Evolutionary conservation across 179 eudicot species (phyloP), one percentile per base, ranked within the genome.

Genomic region (Monotropa hypopitys): DNA sequence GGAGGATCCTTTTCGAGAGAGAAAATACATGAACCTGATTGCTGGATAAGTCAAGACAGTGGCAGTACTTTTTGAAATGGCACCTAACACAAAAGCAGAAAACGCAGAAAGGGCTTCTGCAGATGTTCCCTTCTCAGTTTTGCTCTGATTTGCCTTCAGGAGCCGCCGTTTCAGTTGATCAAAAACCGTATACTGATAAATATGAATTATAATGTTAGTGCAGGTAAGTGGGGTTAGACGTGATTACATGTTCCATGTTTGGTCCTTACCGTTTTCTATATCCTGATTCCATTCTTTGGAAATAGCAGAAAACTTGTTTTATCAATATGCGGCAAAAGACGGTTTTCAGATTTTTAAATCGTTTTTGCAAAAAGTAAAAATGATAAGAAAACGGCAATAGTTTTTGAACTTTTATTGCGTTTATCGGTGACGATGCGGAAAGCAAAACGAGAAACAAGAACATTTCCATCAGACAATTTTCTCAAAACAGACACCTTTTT

Each of bases 31-130:
- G 30, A 30, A 92, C 96, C 97, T 91, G 80, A 91, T 92, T 20
- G 94, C 96, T 16, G 97, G 97, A 81, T 92, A 92, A 49, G 97
- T 92, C 88, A 92, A 76, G 82, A 86, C 81, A 50, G 97, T 92
- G 23, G 96, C 96, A 67, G 91, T 89, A 51, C 90, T 91, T 83
- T 92, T 92, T 13, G 97, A 92, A 45, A 92, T 80, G 50, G 96
- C 96, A 78, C 97, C 97, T 76, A 92, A 67, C 63, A 84, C 50
- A 83, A 92, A 92, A 65, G 97, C 97, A 42, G 91, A 80, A 46
- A 89, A 86, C 28, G 97, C 97, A 66, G 97, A 88, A 68, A 92
- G 89, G 40, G 89, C 84, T 73, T 79, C 81, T 0, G 93, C 86
- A 11, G 93, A 85, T 38, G 87, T 46, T 13, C 81, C 89, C 3